Evolutionary conservation across 805 yeast species (phyloP), one percentile per base, ranked within the genome.

Genomic region (Saccharomycopsis schoenii): DNA sequence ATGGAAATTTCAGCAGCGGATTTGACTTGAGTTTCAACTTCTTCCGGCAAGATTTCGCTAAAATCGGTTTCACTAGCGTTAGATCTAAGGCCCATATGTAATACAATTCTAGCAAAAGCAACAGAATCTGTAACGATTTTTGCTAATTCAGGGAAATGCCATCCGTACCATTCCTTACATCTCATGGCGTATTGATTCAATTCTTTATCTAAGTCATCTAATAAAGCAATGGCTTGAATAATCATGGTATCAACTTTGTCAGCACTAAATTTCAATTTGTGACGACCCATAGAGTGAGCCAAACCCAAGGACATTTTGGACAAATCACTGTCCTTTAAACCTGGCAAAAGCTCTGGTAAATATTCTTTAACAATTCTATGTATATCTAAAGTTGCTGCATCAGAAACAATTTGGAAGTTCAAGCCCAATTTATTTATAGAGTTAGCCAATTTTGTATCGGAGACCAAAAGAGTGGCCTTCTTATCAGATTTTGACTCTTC

Each of bases 61-160:
- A 94, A 84, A 72, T 94, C 98, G 60, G 96, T 86, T 66, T 86
- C 93, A 57, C 89, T 77, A 68, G 96, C 97, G 70, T 89, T 90
- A 60, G 97, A 81, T 80, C 99, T 85, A 68, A 89, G 77, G 68
- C 98, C 98, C 97, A 94, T 91, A 68, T 86, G 80, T 76, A 91
- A 82, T 72, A 94, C 89, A 68, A 91, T 88, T 79, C 96, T 87
- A 64, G 98, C 98, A 75, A 85, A 93, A 56, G 97, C 97, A 69
- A 89, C 93, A 67, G 97, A 92, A 77, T 93, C 99, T 67, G 87
- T 85, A 69, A 94, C 88, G 74, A 93, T 90, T 82, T 94, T 94
- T 70, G 97, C 97, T 84, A 94, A 84, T 77, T 94, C 99, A 47
- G 99, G 99, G 86, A 94, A 94, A 77, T 94, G 99, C 99, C 99